Base-by-base conservation (phyloP, 179 eudicot genomes). In the Silene coronaria region DNA sequence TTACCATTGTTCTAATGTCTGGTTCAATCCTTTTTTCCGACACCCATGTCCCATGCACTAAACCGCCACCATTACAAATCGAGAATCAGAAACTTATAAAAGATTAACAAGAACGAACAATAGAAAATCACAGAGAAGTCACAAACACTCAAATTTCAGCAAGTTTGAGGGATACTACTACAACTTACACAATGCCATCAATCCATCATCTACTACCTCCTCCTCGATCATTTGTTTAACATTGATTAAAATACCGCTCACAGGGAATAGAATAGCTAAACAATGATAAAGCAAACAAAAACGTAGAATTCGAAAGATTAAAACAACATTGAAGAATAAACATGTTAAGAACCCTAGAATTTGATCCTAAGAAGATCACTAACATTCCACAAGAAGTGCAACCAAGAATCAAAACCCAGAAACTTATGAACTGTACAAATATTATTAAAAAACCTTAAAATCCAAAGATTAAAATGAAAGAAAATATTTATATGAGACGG, bases 11-110 rank as follows among this genome's bases (percentile, higher is more conserved):
- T 66, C 71, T 84, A 38, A 84, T 80, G 71, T 85, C 85, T 46
- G 97, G 89, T 75, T 86, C 87, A 70, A 92, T 83, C 88, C 84
- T 95, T 75, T 74, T 82, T 27, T 89, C 97, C 11, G 87, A 89
- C 48, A 95, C 80, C 95, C 97, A 86, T 61, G 99, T 90, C 75
- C 99, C 97, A 80, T 95, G 99, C 26, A 95, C 99, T 95, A 81
- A 74, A 73, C 60, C 84, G 78, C 73, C 72, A 80, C 61, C 71
- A 75, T 68, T 60, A 75, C 32, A 12, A 76, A 64, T 73, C 75
- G 66, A 76, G 8, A 74, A 74, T 76, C 77, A 78, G 65, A 67
- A 79, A 76, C 72, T 57, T 38, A 71, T 1, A 57, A 23, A 23
- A 12, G 23, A 48, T 72, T 16, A 22, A 57, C 57, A 59, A 71